Evolutionary conservation across 345 rosid species (phyloP).

Genomic region (Jatropha curcas): DNA sequence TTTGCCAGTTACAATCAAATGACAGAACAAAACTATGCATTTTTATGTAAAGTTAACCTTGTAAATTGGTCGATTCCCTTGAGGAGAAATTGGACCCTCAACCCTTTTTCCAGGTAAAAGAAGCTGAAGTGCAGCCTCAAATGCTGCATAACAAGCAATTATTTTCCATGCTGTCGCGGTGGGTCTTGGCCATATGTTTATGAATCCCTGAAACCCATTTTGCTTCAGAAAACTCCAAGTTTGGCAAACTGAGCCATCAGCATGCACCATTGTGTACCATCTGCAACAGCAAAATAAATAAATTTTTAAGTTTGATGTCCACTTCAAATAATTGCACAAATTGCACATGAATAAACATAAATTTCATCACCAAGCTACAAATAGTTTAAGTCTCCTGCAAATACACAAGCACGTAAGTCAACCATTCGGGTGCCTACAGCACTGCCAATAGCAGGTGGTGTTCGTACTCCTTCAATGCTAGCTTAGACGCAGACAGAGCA

Average conservation of each 20-base stretch:
- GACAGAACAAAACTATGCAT: neutral
- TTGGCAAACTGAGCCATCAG: conserved; percentile 71
- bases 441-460: neutral
- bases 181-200: conserved; percentile 83
- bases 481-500: neutral
- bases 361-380: neutral
- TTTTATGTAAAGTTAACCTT: conserved; percentile 48
- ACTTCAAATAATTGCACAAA: neutral
- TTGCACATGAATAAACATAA: neutral
- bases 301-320: neutral
- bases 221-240: conserved; percentile 56
- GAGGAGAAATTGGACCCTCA: conserved; percentile 87
- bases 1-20: neutral
- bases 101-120: conserved; percentile 87
- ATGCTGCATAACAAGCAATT: conserved; percentile 72
- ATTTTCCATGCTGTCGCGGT: conserved; percentile 68
- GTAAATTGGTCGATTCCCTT: conserved; percentile 84
- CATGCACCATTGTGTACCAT: conserved; percentile 97
- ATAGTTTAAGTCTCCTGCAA: neutral
- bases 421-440: no score
- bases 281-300: conserved; percentile 37
- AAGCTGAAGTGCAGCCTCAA: conserved; percentile 93
- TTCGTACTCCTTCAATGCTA: neutral
- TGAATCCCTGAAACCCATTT: conserved; percentile 67
- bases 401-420: neutral